A percentile compares a stretch with the other conserved stretches of the same genome.
These are phyloP conservation scores for Neurospora sp. DNA, from an alignment of 2,329 filamentous ascomycete genomes.

Conservation along the genomic window DNA sequence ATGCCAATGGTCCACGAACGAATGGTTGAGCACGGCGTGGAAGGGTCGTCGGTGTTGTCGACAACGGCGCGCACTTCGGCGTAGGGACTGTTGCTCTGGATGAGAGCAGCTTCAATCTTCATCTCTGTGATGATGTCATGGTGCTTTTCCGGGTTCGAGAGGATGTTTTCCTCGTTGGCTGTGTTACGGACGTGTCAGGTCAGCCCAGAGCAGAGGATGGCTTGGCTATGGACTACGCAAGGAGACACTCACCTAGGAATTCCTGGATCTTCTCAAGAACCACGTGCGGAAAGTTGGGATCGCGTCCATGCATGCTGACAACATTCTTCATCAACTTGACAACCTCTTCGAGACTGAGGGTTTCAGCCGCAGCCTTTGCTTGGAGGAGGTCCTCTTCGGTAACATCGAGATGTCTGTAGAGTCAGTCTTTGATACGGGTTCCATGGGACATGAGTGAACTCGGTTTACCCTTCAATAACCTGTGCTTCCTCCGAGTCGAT, in stretches of 20 bases:
- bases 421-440: not conserved
- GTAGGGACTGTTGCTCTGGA: conserved; percentile 46
- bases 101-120: conserved; percentile 44
- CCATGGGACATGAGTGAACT: not conserved
- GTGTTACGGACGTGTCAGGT: not conserved
- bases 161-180: conserved; percentile 32
- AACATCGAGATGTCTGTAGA: conserved; percentile 4
- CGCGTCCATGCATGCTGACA: conserved; percentile 6
- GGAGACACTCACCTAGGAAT: conserved; percentile 1
- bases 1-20: conserved; percentile 44
- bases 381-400: conserved; percentile 8
- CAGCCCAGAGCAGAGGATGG: conserved; percentile 17
- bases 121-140: conserved; percentile 40
- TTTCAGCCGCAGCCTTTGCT: conserved; percentile 2
- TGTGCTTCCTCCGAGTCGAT: not conserved
- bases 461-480: not conserved
- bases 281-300: conserved; percentile 8
- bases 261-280: conserved; percentile 4
- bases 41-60: conserved; percentile 43
- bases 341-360: conserved; percentile 5
- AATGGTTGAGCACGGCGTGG: conserved; percentile 41
- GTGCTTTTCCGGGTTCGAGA: conserved; percentile 35
- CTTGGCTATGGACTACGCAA: not conserved
- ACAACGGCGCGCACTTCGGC: conserved; percentile 47
- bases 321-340: conserved; percentile 1